Percentiles rank a stretch among this genome's conserved stretches.
Conservation (phyloP, 805 yeast genomes). For the Sugiyamaella valdiviana region DNA sequence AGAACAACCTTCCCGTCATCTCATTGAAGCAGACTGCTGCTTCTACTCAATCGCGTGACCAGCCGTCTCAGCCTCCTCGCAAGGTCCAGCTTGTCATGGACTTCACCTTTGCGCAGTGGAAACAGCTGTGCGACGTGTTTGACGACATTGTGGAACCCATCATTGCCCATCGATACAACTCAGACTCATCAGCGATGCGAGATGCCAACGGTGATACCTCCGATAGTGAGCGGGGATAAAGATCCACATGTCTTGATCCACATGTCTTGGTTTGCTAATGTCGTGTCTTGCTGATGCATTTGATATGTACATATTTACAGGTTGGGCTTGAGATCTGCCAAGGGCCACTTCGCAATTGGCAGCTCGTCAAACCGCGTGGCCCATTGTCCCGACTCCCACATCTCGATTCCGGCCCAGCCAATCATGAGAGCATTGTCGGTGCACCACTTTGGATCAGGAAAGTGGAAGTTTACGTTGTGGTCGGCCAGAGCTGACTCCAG, state of each 20-base stretch:
- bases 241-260: no score
- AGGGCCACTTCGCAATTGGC: constrained; percentile 83
- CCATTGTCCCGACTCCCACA: constrained; percentile 49
- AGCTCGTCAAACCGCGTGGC: constrained; percentile 47
- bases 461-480: constrained; percentile 39
- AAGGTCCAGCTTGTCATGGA: constrained; percentile 63
- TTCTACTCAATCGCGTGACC: constrained; percentile 17
- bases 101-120: constrained; percentile 64
- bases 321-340: constrained; percentile 38
- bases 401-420: constrained; percentile 93
- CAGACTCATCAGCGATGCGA: constrained; percentile 1
- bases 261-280: no score
- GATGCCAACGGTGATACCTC: background rate
- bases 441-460: constrained; percentile 68
- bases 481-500: constrained; percentile 23
- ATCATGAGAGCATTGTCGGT: constrained; percentile 97
- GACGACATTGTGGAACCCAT: constrained; percentile 48
- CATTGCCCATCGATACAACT: constrained; percentile 34
- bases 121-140: constrained; percentile 45
- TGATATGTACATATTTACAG: background rate
- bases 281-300: no score
- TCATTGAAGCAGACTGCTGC: constrained; percentile 4
- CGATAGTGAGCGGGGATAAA: no score
- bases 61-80: background rate
- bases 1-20: constrained; percentile 25